phyloP scores from a whole-genome alignment of 1,139 yeast genomes.

The Debaryomyces sp. region DNA sequence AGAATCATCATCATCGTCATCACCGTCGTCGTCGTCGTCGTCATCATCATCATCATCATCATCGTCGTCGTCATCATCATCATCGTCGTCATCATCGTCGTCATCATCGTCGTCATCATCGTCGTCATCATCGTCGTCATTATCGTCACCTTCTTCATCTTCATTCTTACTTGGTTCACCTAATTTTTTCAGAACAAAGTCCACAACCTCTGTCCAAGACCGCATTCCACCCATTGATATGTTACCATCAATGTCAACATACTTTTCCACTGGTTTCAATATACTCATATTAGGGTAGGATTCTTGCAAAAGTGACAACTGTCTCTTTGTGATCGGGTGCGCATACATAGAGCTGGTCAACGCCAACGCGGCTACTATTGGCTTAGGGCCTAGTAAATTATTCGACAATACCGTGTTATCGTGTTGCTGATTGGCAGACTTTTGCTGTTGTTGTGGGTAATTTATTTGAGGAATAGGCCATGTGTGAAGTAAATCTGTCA shows the following conservation, averaged over 20 bases:
- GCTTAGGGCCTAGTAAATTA: conserved; percentile 24
- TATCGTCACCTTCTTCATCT: conserved; percentile 24
- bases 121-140: conserved; percentile 16
- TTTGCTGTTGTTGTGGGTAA: conserved; percentile 8
- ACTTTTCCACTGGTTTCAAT: conserved; percentile 33
- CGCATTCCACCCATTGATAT: conserved; percentile 39
- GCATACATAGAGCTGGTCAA: conserved; percentile 33
- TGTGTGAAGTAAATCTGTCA: conserved; percentile 28
- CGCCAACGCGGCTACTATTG: conserved; percentile 31
- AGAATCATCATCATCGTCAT: conserved; percentile 8
- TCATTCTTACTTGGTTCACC: conserved; percentile 26
- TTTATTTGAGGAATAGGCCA: conserved; percentile 25
- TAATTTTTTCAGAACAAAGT: conserved; percentile 27
- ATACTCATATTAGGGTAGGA: conserved; percentile 31
- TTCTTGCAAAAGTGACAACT: conserved; percentile 25
- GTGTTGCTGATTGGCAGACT: background rate
- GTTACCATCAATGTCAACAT: conserved; percentile 33
- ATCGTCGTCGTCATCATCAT: conserved; percentile 16
- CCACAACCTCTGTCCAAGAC: conserved; percentile 34
- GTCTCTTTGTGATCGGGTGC: conserved; percentile 32
- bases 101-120: conserved; percentile 16
- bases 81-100: conserved; percentile 16
- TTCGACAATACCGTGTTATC: conserved; percentile 24
- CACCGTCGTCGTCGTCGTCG: conserved; percentile 8
- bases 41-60: conserved; percentile 15